phyloP scores from a whole-genome alignment of 306 rosid genomes.

The Styphnolobium japonicum region DNA sequence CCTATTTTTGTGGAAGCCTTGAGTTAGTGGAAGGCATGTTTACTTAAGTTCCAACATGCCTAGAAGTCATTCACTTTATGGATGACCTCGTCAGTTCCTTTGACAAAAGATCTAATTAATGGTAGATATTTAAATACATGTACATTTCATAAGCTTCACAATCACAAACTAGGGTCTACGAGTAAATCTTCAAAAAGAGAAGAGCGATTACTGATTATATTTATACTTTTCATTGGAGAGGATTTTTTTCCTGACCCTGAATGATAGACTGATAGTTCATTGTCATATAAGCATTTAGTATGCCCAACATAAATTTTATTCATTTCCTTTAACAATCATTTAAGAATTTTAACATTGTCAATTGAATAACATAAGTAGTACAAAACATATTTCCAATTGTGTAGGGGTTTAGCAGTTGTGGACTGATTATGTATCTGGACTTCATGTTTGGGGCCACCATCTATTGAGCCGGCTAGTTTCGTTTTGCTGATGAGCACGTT shows the following conservation, averaged over 20 bases:
- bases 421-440: neutral
- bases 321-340: too few species aligned
- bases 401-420: too few species aligned
- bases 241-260: too few species aligned
- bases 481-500: neutral
- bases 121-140: neutral
- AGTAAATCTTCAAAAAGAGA: too few species aligned
- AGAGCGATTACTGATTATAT: neutral
- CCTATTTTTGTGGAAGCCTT: neutral
- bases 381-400: too few species aligned
- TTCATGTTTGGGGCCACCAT: neutral
- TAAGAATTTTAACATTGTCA: too few species aligned
- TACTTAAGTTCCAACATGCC: slow-evolving; percentile 7
- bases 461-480: neutral
- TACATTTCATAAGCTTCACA: neutral
- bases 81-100: neutral
- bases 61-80: neutral
- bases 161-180: too few species aligned
- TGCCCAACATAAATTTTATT: too few species aligned
- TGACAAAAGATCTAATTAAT: neutral
- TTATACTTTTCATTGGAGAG: neutral
- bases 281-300: too few species aligned
- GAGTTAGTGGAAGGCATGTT: slow-evolving; percentile 30
- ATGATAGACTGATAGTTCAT: too few species aligned
- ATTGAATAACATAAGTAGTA: neutral